Evolutionary conservation across 441 rosid species (phyloP).

Genomic region (Gossypium gossypioides): DNA sequence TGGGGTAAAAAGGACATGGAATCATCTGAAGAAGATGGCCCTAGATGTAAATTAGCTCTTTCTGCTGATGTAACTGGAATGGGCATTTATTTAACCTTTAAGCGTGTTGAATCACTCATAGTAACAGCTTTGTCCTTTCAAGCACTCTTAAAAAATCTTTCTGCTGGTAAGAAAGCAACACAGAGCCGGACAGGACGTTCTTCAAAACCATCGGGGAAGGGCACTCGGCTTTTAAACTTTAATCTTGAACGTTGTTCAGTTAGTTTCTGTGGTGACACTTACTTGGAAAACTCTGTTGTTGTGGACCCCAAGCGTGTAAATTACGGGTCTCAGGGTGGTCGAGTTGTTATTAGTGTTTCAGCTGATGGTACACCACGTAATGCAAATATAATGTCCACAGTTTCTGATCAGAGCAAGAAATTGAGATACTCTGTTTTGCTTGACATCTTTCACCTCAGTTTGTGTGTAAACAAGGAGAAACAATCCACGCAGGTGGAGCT

Average conservation of each 20-base stretch:
- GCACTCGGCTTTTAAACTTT: slow-evolving; percentile 64
- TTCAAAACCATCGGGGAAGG: slow-evolving; percentile 76
- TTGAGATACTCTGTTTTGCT: slow-evolving; percentile 69
- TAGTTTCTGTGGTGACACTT: slow-evolving; percentile 56
- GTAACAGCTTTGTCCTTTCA: slow-evolving; percentile 66
- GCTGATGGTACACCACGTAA: slow-evolving; percentile 78
- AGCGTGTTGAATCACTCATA: slow-evolving; percentile 72
- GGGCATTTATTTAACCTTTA: slow-evolving; percentile 62
- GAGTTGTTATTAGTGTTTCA: slow-evolving; percentile 47
- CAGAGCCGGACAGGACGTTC: slow-evolving; percentile 41
- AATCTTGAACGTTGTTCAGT: slow-evolving; percentile 79
- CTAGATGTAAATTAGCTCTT: slow-evolving; percentile 63
- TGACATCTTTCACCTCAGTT: slow-evolving; percentile 62
- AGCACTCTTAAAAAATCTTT: slow-evolving; percentile 54
- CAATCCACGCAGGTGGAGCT: slow-evolving; percentile 86
- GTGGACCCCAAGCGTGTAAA: slow-evolving; percentile 93
- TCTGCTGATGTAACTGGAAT: slow-evolving; percentile 82
- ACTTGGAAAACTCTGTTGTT: slow-evolving; percentile 59
- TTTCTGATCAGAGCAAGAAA: slow-evolving; percentile 48
- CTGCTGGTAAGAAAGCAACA: slow-evolving; percentile 44
- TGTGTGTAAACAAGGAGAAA: slow-evolving; percentile 79
- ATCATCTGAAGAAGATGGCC: slow-evolving; percentile 49
- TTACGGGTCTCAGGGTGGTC: slow-evolving; percentile 99
- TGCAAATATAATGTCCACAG: slow-evolving; percentile 56
- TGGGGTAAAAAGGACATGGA: slow-evolving; percentile 81